These are phyloP conservation scores for Malbranchea zuffiana DNA, from an alignment of 2,329 filamentous ascomycete genomes.

Conservation along the genomic window DNA sequence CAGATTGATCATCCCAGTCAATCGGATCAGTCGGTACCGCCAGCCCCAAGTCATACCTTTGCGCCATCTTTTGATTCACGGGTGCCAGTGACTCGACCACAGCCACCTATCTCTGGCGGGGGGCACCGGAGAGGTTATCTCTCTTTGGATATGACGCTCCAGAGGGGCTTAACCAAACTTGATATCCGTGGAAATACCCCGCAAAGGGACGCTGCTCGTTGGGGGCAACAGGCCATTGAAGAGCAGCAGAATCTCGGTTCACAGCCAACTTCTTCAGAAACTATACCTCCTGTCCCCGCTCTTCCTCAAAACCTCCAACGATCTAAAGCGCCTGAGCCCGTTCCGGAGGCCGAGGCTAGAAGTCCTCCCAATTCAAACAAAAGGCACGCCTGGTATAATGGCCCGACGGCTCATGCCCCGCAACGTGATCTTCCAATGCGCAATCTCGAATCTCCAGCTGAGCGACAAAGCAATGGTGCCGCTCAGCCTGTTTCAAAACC, in stretches of 20 bases:
- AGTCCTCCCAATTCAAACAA: constrained; percentile 22
- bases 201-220: constrained; percentile 30
- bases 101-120: constrained; percentile 33
- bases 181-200: constrained; percentile 30
- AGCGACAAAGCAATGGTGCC: constrained; percentile 40
- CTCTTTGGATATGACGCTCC: constrained; percentile 40
- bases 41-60: constrained; percentile 19
- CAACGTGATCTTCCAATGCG: constrained; percentile 23
- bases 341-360: neutral
- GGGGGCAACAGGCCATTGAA: constrained; percentile 36
- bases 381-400: constrained; percentile 26
- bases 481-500: constrained; percentile 12
- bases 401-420: constrained; percentile 22
- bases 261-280: constrained; percentile 26
- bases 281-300: constrained; percentile 8
- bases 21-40: constrained; percentile 22
- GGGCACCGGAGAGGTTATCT: constrained; percentile 37
- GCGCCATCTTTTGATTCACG: constrained; percentile 27
- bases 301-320: neutral
- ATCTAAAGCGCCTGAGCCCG: neutral
- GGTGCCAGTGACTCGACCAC: constrained; percentile 25
- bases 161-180: constrained; percentile 35
- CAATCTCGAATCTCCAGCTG: constrained; percentile 38
- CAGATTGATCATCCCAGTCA: constrained; percentile 51
- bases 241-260: constrained; percentile 32